Evolutionary conservation across 2,329 filamentous ascomycete genomes (phyloP), one percentile per base, ranked within the genome.

Genomic region (Chrysoporthe austroafricana): DNA sequence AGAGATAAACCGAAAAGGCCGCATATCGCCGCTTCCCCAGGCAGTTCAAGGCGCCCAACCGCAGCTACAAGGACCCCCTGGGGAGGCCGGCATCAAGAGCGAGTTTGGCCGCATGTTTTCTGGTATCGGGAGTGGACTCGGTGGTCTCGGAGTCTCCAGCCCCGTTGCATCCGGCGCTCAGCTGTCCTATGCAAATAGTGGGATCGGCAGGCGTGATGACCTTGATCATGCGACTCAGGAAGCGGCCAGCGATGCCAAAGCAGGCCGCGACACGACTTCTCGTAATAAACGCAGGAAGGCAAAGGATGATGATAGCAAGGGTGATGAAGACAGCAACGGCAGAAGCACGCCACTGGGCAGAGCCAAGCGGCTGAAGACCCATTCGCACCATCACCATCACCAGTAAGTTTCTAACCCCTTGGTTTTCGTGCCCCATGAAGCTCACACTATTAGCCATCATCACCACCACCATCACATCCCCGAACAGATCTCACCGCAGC

Each of bases 21-120:
- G 94, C 61, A 85, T 93, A 50, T 97, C 95, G 9, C 95, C 95
- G 1, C 82, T 97, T 18, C 95, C 95, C 0, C 95, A 97, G 78
- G 94, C 95, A 32, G 94, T 97, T 0, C 94, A 97, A 76, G 95
- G 95, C 32, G 94, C 92, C 1, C 94, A 97, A 77, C 88, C 90
- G 18, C 91, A 94, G 73, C 87, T 91, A 50, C 86, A 91, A 64
- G 92, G 91, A 3, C 92, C 93, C 6, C 88, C 89, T 16, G 91
- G 90, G 18, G 94, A 97, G 77, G 91, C 93, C 13, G 91, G 91
- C 56, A 97, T 97, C 75, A 97, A 97, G 83, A 96, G 90, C 76
- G 95, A 97, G 77, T 94, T 97, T 76, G 94, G 94, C 39, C 90
- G 93, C 70, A 97, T 97, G 85, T 97, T 97, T 79, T 93, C 93